Base-by-base conservation (phyloP, 2,329 filamentous ascomycete genomes). In the Pseudophaeomoniella oleicola region DNA sequence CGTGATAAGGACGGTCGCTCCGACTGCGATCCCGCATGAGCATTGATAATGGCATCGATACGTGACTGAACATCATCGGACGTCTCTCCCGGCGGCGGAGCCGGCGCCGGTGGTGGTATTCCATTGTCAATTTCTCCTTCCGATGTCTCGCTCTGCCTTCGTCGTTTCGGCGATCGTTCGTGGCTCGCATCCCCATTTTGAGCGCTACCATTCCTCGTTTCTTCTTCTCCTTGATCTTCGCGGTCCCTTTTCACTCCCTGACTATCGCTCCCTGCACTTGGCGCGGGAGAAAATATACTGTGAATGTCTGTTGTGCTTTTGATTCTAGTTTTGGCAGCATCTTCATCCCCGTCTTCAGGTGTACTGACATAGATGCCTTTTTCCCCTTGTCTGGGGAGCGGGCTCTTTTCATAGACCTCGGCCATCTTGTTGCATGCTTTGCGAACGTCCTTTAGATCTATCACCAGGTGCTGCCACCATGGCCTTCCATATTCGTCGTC, bases 401-500 rank as follows among this genome's bases (percentile, higher is more conserved):
- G 53, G 37, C 58, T 58, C 39, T 50, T 57, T 42, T 66, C 63
- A 43, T 67, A 67, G 16, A 65, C 54, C 22, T 62, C 74, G 22
- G 75, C 72, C 66, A 94, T 81, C 37, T 83, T 69, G 37, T 81
- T 77, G 47, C 87, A 82, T 3, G 85, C 84, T 47, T 70, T 71
- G 30, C 71, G 62, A 43, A 92, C 81, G 42, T 81, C 74, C 15
- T 68, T 64, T 45, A 88, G 67, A 43, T 77, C 72, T 22, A 86
- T 81, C 19, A 75, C 73, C 36, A 94, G 62, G 38, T 74, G 70
- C 41, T 78, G 78, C 88, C 88, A 98, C 90, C 90, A 98, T 0
- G 87, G 71, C 47, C 75, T 70, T 27, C 81, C 83, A 36, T 77
- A 63, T 30, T 79, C 66, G 47, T 92, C 83, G 44, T 84, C 79